These are phyloP conservation scores for Colletotrichum liriopes DNA, from an alignment of 2,329 filamentous ascomycete species.

Conservation along the genomic window DNA sequence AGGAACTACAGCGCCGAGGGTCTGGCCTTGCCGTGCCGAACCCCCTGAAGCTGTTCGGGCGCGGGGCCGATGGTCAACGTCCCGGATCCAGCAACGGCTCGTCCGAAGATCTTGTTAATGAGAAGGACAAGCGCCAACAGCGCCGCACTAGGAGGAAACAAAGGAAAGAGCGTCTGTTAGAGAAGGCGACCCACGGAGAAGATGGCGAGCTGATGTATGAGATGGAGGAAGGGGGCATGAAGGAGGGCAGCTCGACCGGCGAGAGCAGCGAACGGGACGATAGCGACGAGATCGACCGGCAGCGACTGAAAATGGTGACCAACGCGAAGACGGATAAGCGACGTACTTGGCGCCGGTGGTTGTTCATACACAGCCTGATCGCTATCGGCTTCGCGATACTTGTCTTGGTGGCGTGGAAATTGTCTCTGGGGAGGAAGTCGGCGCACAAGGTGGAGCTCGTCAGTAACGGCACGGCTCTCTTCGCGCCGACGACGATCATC, in stretches of 20 bases:
- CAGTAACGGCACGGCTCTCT: conserved; percentile 90
- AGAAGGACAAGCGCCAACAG: conserved; percentile 66
- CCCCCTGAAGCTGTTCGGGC: conserved; percentile 62
- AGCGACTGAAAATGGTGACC: conserved; percentile 64
- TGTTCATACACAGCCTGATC: conserved; percentile 68
- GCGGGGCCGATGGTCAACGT: conserved; percentile 49
- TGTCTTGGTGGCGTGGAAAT: conserved; percentile 71
- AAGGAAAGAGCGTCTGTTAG: conserved; percentile 68
- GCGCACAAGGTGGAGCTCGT: conserved; percentile 55
- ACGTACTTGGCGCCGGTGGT: conserved; percentile 68
- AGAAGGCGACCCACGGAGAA: conserved; percentile 73
- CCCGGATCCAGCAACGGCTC: conserved; percentile 58
- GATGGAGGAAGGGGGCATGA: conserved; percentile 86
- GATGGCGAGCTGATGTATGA: conserved; percentile 88
- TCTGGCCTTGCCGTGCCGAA: conserved; percentile 67
- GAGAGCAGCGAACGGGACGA: conserved; percentile 74
- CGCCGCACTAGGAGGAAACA: conserved; percentile 66
- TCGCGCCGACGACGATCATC: conserved; percentile 92
- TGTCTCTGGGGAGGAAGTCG: conserved; percentile 64
- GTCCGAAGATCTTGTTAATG: conserved; percentile 63
- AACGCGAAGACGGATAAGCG: conserved; percentile 65
- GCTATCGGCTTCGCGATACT: conserved; percentile 70
- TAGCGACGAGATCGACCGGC: conserved; percentile 72
- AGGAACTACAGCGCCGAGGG: conserved; percentile 66
- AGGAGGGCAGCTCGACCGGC: conserved; percentile 75